These are phyloP conservation scores for Boletus coccyginus DNA, from an alignment of 768 basidiomycete species.

Conservation along the genomic window DNA sequence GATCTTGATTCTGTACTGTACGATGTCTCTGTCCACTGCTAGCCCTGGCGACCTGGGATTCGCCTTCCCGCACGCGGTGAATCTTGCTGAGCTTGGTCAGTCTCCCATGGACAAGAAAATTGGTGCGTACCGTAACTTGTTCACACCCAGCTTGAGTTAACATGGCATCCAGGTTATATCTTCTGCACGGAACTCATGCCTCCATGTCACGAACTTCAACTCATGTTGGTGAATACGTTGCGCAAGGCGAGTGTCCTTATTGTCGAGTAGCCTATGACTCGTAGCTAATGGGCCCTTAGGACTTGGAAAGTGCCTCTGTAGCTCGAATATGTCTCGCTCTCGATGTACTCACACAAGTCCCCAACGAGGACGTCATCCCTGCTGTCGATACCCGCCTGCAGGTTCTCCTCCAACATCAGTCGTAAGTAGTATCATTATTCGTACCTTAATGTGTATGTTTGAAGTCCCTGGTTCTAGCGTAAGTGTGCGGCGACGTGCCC, in stretches of 20 bases:
- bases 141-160: neutral
- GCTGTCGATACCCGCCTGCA: constrained; percentile 67
- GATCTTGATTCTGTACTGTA: constrained; percentile 69
- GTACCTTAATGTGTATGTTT: neutral
- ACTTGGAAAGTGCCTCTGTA: constrained; percentile 58
- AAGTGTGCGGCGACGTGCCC: constrained; percentile 58
- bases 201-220: constrained; percentile 59
- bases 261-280: neutral
- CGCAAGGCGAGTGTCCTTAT: constrained; percentile 55
- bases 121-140: constrained; percentile 38
- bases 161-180: constrained; percentile 56
- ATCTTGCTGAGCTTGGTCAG: constrained; percentile 67
- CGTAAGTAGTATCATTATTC: constrained; percentile 57
- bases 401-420: constrained; percentile 65
- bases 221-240: constrained; percentile 85
- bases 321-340: constrained; percentile 69
- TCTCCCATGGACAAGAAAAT: constrained; percentile 63
- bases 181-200: constrained; percentile 78
- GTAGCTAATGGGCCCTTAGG: constrained; percentile 41
- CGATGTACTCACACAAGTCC: constrained; percentile 59
- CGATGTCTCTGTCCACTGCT: constrained; percentile 45
- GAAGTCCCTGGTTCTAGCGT: constrained; percentile 36
- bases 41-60: constrained; percentile 55
- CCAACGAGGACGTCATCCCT: constrained; percentile 68
- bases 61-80: constrained; percentile 74